These are phyloP conservation scores for Ceratobasidium sp. DNA, from an alignment of 1,284 basidiomycete genomes.

Conservation along the genomic window DNA sequence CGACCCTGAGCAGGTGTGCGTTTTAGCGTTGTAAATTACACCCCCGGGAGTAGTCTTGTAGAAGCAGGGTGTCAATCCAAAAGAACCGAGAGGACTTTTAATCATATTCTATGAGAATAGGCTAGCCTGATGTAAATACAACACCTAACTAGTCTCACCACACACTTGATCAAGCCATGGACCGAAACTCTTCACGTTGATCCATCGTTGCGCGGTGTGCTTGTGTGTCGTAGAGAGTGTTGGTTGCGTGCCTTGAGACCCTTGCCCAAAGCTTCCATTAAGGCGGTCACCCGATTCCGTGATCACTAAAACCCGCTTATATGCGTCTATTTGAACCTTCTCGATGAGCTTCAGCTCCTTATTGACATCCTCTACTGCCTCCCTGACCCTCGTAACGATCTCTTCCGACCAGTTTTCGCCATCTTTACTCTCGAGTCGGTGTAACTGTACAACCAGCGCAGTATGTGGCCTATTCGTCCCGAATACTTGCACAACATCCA, in stretches of 20 bases:
- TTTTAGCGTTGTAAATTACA: too few relatives aligned
- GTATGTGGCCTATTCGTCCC: constrained; percentile 17
- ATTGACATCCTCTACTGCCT: constrained; percentile 8
- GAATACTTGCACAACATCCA: constrained; percentile 27
- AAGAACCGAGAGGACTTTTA: too few relatives aligned
- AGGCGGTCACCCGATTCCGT: not conserved
- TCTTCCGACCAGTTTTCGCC: not conserved
- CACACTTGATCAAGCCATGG: constrained; percentile 21
- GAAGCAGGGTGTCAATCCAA: too few relatives aligned
- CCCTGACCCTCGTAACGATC: not conserved
- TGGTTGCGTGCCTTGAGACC: not conserved
- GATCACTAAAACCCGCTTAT: constrained; percentile 11
- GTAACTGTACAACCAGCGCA: constrained; percentile 26
- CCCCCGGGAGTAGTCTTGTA: too few relatives aligned
- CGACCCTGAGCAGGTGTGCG: too few relatives aligned
- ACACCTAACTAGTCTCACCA: not conserved
- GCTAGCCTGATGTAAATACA: too few relatives aligned
- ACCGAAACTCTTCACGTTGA: constrained; percentile 25
- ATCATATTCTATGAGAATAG: too few relatives aligned
- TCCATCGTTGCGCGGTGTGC: constrained; percentile 18
- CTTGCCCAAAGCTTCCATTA: not conserved
- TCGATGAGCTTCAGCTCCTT: not conserved
- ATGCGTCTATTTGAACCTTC: not conserved
- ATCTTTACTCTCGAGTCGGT: not conserved
- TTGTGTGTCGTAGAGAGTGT: constrained; percentile 20